These are phyloP conservation scores for Solanum clarkiae DNA, from an alignment of 257 asterid genomes.

Conservation along the genomic window DNA sequence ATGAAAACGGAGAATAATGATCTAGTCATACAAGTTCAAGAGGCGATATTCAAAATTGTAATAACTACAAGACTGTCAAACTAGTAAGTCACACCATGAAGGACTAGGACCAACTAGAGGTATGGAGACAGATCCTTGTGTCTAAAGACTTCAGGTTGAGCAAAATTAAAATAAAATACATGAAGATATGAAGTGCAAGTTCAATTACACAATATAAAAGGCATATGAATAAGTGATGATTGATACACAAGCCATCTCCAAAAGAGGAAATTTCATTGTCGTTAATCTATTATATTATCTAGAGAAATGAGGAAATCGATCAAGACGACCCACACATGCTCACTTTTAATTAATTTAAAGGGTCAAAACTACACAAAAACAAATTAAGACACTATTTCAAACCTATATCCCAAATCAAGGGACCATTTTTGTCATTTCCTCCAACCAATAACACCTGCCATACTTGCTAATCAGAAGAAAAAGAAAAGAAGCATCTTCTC, in stretches of 20 bases:
- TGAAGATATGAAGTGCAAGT: not conserved
- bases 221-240: not conserved
- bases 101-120: not conserved
- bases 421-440: not conserved
- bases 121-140: accelerated
- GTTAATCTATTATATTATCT: not conserved
- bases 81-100: not conserved
- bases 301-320: not conserved
- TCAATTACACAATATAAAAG: not conserved
- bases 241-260: not conserved
- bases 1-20: not conserved
- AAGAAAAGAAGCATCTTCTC: slow-evolving; percentile 10
- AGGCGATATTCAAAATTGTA: not conserved
- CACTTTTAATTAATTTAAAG: not conserved
- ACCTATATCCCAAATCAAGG: not conserved
- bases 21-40: not conserved
- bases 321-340: not conserved
- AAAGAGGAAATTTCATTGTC: no score
- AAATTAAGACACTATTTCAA: not conserved
- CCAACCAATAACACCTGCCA: slow-evolving; percentile 23
- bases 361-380: not conserved
- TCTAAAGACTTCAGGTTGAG: not conserved
- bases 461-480: slow-evolving; percentile 11
- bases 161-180: not conserved
- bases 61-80: not conserved